Evolutionary conservation across 2,329 filamentous ascomycete species (phyloP), one percentile per base, ranked within the genome.

Genomic region (Cladosporium sp.): DNA sequence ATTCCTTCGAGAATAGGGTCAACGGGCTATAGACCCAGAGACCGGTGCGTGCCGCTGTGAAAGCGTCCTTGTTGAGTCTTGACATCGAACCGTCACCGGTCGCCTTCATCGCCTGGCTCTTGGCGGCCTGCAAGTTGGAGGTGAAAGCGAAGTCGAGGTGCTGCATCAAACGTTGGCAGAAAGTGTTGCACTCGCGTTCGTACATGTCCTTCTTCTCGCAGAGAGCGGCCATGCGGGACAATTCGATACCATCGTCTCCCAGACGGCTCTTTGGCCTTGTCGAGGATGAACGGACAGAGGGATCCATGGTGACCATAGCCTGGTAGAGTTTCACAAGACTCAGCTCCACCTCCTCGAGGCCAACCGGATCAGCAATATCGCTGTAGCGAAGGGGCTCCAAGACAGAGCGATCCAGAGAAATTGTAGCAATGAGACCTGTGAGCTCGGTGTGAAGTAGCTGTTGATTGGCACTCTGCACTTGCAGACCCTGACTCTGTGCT

Each of bases 401-500:
- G 55, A 92, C 85, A 36, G 82, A 75, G 1, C 80, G 74, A 4
- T 89, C 90, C 51, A 97, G 95, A 9, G 90, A 91, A 50, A 95
- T 91, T 0, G 89, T 96, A 58, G 91, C 85, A 19, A 99, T 79
- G n/a, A 97, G 76, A 29, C 85, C 87, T 66, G 95, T 84, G 1
- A 99, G 79, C 68, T 99, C 93, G 56, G 85, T 88, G 68, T 92
- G 89, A 41, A 99, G 79, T 22, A 96, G 79, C 68, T 96, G 96
- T 67, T 99, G 93, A 62, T 99, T 99, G 36, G 93, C 89, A 17
- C 92, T 92, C 70, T 97, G 93, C 6, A 99, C 92, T 64, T 99
- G 93, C 41, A 99, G 75, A 74, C 93, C 93, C 71, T 99, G 92
- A 6, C 89, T 91, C 69, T 99, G 93, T 2, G 93, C 90, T 72